These are phyloP conservation scores for Lactarius hengduanensis DNA, from an alignment of 768 basidiomycete genomes.

Conservation along the genomic window DNA sequence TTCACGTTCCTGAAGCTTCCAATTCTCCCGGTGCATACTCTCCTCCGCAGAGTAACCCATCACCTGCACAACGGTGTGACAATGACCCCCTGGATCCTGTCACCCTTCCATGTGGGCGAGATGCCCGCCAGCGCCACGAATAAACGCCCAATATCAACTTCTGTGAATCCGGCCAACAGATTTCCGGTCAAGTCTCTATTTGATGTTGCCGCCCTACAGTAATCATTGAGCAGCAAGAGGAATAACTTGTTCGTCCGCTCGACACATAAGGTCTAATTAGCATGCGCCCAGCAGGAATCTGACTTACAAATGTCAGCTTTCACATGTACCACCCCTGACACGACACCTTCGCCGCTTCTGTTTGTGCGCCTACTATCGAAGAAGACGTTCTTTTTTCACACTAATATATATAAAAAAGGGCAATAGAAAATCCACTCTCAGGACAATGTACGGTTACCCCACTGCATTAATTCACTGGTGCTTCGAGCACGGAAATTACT, in stretches of 20 bases:
- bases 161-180: background rate
- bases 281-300: background rate
- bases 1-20: background rate
- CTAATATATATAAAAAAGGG: background rate
- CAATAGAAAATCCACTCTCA: background rate
- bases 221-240: background rate
- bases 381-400: background rate
- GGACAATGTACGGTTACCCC: background rate
- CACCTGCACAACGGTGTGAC: background rate
- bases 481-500: background rate
- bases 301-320: background rate
- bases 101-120: background rate
- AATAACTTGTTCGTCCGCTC: background rate
- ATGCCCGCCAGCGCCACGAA: background rate
- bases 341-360: background rate
- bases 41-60: background rate
- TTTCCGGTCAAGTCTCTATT: background rate
- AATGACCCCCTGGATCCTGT: background rate
- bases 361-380: background rate
- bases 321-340: background rate
- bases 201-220: constrained; percentile 3
- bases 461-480: background rate
- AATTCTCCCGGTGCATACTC: background rate
- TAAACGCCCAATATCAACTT: background rate
- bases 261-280: background rate